Conservation (phyloP, 225 moss, liverwort and hornwort species). For the Marchantia paleacea region DNA sequence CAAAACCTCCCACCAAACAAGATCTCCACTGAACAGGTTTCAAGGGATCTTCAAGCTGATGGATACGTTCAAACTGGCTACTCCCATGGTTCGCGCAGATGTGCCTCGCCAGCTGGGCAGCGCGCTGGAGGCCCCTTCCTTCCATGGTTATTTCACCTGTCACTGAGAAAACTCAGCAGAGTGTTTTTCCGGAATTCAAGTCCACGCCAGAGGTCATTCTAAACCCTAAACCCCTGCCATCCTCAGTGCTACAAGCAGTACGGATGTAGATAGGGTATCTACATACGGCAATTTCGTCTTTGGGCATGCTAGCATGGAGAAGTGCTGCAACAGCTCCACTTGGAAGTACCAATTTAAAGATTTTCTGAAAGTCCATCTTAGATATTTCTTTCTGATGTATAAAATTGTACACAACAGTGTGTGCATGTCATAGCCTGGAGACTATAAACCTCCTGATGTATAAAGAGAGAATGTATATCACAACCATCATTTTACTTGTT, state of each 20-base stretch:
- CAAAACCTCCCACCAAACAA: slow-evolving; percentile 40
- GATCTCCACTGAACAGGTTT: slow-evolving; percentile 35
- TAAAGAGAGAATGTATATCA: no score
- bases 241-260: background rate
- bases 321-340: no score
- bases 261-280: background rate
- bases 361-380: no score
- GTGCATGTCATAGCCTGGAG: no score
- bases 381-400: no score
- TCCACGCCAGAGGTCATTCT: background rate
- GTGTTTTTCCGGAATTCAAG: background rate
- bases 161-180: background rate
- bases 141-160: slow-evolving; percentile 26
- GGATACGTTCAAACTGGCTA: slow-evolving; percentile 78
- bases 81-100: slow-evolving; percentile 34
- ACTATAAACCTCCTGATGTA: no score
- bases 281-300: no score
- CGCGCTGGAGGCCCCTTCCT: slow-evolving; percentile 38
- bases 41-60: slow-evolving; percentile 40
- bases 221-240: background rate
- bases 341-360: no score
- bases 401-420: no score
- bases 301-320: no score
- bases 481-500: no score
- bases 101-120: slow-evolving; percentile 42